Percentiles rank a stretch among this genome's conserved stretches.
Conservation (phyloP, 1,284 basidiomycete species). For the Fomitopsis pinicola region DNA sequence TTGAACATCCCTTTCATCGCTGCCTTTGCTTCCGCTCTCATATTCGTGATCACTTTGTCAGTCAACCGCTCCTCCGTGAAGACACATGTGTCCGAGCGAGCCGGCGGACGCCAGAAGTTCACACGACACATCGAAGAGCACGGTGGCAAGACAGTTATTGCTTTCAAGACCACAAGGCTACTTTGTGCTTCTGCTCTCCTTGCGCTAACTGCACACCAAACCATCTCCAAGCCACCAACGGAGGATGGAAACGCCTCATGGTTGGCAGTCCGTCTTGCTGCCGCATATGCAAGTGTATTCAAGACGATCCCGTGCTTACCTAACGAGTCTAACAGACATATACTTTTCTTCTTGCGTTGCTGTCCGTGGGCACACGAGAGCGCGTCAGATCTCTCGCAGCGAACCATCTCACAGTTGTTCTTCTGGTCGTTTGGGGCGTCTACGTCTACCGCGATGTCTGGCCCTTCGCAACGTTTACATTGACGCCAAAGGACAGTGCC, state of each 20-base stretch:
- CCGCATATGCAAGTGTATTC: background rate
- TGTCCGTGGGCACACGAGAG: background rate
- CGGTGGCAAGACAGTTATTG: background rate
- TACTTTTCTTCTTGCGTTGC: background rate
- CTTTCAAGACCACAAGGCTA: background rate
- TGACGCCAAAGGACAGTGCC: constrained; percentile 31
- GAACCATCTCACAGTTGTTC: constrained; percentile 9
- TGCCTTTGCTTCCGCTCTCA: no score
- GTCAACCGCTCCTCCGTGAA: no score
- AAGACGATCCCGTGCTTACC: background rate
- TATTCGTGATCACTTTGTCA: no score
- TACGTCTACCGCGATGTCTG: constrained; percentile 36
- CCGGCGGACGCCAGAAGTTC: background rate
- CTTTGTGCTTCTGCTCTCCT: background rate
- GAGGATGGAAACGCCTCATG: background rate
- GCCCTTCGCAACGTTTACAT: constrained; percentile 40
- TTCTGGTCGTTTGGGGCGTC: constrained; percentile 36
- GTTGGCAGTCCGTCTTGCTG: background rate
- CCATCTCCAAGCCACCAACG: background rate
- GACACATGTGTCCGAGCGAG: background rate
- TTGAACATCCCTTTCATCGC: no score
- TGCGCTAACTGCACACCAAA: background rate
- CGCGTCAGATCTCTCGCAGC: background rate
- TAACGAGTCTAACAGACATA: constrained; percentile 1
- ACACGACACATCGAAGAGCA: background rate